These are phyloP conservation scores for Xylaria venustula DNA, from an alignment of 495 filamentous ascomycete genomes.

Conservation along the genomic window DNA sequence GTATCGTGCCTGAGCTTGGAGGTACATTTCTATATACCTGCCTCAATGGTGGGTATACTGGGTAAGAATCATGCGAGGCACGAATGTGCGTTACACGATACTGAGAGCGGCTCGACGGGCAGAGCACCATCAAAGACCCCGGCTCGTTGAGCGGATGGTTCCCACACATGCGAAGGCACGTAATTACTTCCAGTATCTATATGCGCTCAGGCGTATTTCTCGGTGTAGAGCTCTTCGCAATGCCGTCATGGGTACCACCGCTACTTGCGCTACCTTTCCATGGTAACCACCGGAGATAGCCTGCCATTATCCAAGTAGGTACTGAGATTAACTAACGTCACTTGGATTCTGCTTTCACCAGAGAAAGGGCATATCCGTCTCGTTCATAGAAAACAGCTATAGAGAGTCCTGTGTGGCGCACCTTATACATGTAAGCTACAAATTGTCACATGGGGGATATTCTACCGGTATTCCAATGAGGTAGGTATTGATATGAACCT, in stretches of 20 bases:
- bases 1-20: conserved; percentile 8
- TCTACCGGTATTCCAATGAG: too few relatives aligned
- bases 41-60: background rate
- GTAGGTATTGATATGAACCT: background rate
- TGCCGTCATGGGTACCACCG: conserved; percentile 8
- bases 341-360: background rate
- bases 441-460: too few relatives aligned
- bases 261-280: background rate
- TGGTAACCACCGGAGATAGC: background rate
- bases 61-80: conserved; percentile 6
- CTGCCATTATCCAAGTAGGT: background rate
- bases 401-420: too few relatives aligned
- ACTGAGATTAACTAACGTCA: background rate
- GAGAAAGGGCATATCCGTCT: background rate
- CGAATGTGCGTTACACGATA: conserved; percentile 2
- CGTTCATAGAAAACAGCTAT: background rate
- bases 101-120: conserved; percentile 10
- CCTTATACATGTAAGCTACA: too few relatives aligned
- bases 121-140: conserved; percentile 3
- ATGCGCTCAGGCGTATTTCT: background rate
- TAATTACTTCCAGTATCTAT: conserved; percentile 2
- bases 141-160: background rate
- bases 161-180: background rate
- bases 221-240: background rate
- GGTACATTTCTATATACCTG: background rate